These are phyloP conservation scores for Halophytophthora batemanensis DNA, from an alignment of 352 stramenopile genomes.

Conservation along the genomic window DNA sequence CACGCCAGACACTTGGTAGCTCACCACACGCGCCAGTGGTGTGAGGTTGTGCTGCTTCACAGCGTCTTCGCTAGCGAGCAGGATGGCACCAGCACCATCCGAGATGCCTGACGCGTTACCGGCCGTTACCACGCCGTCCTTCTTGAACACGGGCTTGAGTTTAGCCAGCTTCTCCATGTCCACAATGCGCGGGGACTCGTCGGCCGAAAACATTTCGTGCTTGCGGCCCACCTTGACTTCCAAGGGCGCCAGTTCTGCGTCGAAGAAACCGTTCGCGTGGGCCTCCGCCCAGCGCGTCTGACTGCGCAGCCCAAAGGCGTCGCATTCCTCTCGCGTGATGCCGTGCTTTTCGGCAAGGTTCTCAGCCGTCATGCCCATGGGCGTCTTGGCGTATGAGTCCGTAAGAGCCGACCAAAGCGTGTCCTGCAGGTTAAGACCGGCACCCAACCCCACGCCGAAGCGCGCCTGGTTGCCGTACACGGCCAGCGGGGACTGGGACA, in stretches of 20 bases:
- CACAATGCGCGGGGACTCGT: conserved; percentile 81
- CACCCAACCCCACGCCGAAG: conserved; percentile 92
- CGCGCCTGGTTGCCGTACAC: conserved; percentile 91
- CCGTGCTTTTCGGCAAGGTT: conserved; percentile 96
- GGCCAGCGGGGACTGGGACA: conserved; percentile 93
- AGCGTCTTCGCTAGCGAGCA: conserved; percentile 93
- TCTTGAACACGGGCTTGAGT: conserved; percentile 97
- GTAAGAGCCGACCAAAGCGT: conserved; percentile 96
- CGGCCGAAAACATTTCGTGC: conserved; percentile 75
- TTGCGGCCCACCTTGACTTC: conserved; percentile 91
- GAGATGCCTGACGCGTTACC: conserved; percentile 96
- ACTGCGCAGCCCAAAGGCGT: conserved; percentile 93
- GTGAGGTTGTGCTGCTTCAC: conserved; percentile 92
- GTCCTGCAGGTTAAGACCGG: conserved; percentile 93
- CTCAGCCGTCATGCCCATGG: conserved; percentile 98
- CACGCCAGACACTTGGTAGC: conserved; percentile 92
- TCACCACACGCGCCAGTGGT: conserved; percentile 91
- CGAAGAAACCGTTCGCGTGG: conserved; percentile 90
- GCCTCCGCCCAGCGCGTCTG: conserved; percentile 93
- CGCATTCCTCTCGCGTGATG: conserved; percentile 93
- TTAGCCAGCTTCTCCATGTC: conserved; percentile 86
- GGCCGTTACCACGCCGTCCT: conserved; percentile 96
- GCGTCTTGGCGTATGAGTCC: conserved; percentile 92
- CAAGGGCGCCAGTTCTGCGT: conserved; percentile 92
- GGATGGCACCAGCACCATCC: conserved; percentile 93